phyloP scores from a whole-genome alignment of 371 early-diverging fungal species.

The Rhizopus sp. region DNA sequence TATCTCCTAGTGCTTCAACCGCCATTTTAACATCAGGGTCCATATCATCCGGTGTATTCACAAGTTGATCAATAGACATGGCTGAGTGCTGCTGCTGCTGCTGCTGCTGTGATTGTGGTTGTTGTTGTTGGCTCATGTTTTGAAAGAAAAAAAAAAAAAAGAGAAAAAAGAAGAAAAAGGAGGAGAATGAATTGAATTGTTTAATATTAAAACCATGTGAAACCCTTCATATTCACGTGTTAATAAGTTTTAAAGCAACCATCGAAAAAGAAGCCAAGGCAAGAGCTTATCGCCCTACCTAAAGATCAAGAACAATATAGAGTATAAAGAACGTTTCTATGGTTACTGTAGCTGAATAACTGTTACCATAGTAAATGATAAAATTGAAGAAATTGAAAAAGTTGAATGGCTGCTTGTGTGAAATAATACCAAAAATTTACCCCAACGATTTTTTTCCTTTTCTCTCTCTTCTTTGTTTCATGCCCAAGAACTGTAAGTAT shows the following conservation, averaged over 20 bases:
- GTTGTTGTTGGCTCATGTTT: constrained; percentile 11
- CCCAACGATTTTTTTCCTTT: constrained; percentile 14
- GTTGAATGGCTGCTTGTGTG: background rate
- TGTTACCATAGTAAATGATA: too few relatives aligned
- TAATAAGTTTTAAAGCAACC: background rate
- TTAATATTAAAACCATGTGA: constrained; percentile 11
- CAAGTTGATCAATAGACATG: constrained; percentile 44
- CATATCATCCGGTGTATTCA: constrained; percentile 18
- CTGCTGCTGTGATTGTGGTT: background rate
- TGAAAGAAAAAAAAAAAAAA: constrained; percentile 12
- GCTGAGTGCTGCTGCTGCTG: constrained; percentile 21
- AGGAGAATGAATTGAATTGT: constrained; percentile 4
- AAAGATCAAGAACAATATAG: too few relatives aligned
- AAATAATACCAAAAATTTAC: background rate
- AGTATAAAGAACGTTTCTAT: too few relatives aligned
- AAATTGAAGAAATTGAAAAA: background rate
- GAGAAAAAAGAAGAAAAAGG: constrained; percentile 16
- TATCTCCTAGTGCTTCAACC: constrained; percentile 67
- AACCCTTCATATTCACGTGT: constrained; percentile 23
- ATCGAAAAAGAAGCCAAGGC: too few relatives aligned
- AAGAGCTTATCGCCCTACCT: too few relatives aligned
- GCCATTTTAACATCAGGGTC: constrained; percentile 67
- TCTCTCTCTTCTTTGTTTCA: constrained; percentile 3
- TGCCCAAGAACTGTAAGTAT: constrained; percentile 27
- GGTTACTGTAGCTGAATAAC: too few relatives aligned